Evolutionary conservation across 2,329 filamentous ascomycete species (phyloP).

Genomic region (Parastagonospora avenae): DNA sequence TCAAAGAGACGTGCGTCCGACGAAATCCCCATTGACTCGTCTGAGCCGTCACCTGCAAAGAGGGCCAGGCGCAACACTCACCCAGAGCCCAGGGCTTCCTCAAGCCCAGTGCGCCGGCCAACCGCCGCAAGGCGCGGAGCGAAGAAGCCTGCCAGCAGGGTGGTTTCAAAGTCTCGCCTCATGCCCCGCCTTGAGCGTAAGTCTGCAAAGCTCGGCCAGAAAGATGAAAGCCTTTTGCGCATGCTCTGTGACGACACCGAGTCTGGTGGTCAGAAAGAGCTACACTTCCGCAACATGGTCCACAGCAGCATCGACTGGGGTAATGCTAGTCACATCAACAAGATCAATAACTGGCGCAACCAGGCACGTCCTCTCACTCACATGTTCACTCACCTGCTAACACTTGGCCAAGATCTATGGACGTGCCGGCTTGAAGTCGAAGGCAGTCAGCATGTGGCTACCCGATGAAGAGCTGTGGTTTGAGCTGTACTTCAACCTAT

Average conservation of each 20-base stretch:
- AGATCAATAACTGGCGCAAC: slow-evolving; percentile 31
- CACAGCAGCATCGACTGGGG: slow-evolving; percentile 25
- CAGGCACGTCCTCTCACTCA: slow-evolving; percentile 1
- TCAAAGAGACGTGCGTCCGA: neutral
- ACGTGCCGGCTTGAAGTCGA: slow-evolving; percentile 23
- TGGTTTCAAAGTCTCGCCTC: slow-evolving; percentile 2
- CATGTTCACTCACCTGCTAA: no score
- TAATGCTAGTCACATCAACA: slow-evolving; percentile 16
- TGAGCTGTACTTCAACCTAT: slow-evolving; percentile 24
- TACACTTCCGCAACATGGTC: slow-evolving; percentile 23
- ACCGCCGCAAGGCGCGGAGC: no score
- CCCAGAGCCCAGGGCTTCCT: no score
- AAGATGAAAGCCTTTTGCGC: slow-evolving; percentile 13
- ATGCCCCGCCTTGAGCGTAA: slow-evolving; percentile 13
- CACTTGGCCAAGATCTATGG: slow-evolving; percentile 12
- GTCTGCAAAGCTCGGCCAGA: slow-evolving; percentile 10
- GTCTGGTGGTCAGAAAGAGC: slow-evolving; percentile 9
- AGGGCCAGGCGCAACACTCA: no score
- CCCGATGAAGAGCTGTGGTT: slow-evolving; percentile 22
- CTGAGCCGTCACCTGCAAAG: no score
- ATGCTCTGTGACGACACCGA: slow-evolving; percentile 17
- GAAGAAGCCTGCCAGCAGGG: neutral
- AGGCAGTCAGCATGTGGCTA: slow-evolving; percentile 18
- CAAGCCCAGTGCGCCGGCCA: no score
- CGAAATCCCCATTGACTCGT: no score